Conservation (phyloP, 2,329 filamentous ascomycete species). For the Tolypocladium sp. region DNA sequence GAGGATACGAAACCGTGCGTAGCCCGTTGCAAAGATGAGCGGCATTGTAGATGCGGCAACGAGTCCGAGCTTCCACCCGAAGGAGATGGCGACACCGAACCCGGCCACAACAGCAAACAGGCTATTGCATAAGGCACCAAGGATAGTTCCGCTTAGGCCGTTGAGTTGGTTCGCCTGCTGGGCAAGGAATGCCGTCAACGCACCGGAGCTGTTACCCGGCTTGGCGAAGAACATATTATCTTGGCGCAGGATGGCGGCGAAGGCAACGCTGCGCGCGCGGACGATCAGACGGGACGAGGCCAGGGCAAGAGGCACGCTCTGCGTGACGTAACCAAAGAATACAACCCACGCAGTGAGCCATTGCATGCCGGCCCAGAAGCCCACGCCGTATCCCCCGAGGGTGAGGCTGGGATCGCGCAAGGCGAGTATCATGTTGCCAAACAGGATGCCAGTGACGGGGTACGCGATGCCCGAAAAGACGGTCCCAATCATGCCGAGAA, state of each 20-base stretch:
- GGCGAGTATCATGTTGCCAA: neutral
- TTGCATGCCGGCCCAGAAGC: constrained; percentile 1
- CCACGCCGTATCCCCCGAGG: neutral
- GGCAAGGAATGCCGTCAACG: constrained; percentile 20
- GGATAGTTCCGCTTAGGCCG: constrained; percentile 34
- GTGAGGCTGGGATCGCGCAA: neutral
- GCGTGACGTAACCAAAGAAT: neutral
- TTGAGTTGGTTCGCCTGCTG: constrained; percentile 29
- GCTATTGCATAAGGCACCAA: constrained; percentile 30
- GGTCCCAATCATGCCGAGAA: neutral
- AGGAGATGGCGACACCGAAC: constrained; percentile 27
- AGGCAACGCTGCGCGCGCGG: constrained; percentile 6
- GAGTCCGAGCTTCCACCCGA: constrained; percentile 35
- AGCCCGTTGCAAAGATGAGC: constrained; percentile 29
- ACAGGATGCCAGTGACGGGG: neutral
- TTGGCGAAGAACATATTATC: constrained; percentile 33
- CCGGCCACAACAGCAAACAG: constrained; percentile 29
- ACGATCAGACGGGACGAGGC: neutral
- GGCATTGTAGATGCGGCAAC: constrained; percentile 32
- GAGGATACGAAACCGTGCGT: constrained; percentile 26
- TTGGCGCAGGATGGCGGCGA: constrained; percentile 19
- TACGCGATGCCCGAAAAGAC: neutral
- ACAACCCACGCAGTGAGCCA: neutral
- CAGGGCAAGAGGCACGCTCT: neutral
- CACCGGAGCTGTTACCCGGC: constrained; percentile 21